Percentiles rank a stretch among this genome's conserved stretches.
Conservation (phyloP, 2,329 filamentous ascomycete species). For the Venturia nashicola region DNA sequence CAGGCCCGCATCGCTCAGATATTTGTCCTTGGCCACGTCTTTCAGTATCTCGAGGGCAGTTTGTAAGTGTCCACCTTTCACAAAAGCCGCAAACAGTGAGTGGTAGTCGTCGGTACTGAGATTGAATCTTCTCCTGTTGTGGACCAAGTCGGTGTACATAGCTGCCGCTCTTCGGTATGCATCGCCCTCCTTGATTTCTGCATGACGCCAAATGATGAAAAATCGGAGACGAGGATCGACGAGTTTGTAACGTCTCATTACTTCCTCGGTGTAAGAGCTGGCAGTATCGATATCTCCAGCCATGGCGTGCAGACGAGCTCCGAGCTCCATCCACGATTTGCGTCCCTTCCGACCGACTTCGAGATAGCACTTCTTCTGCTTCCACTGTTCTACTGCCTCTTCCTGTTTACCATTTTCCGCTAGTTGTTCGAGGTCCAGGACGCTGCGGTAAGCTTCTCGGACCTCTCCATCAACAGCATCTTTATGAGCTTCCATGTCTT, state of each 20-base stretch:
- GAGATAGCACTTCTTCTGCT: not conserved
- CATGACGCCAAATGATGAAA: conserved; percentile 1
- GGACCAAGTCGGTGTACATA: not conserved
- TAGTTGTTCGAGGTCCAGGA: not conserved
- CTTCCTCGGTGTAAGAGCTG: conserved; percentile 25
- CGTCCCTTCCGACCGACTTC: not conserved
- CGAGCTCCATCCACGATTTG: conserved; percentile 5
- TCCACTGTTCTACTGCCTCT: conserved; percentile 3
- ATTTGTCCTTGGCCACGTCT: not conserved
- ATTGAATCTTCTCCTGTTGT: not conserved
- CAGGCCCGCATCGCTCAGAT: not conserved
- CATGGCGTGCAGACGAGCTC: not conserved
- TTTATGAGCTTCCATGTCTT: not conserved
- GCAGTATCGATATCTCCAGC: conserved; percentile 3
- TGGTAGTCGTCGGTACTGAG: conserved; percentile 3
- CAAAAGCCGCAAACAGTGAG: conserved; percentile 3
- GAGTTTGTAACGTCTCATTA: conserved; percentile 76
- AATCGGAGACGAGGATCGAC: conserved; percentile 2
- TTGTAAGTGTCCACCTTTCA: not conserved
- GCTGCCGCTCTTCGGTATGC: not conserved
- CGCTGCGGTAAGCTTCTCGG: not conserved
- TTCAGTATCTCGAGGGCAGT: not conserved
- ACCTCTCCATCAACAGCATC: not conserved
- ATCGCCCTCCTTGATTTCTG: not conserved
- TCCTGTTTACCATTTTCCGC: conserved; percentile 1